Conservation (phyloP, 129 eudicot species). For the Flaveria robusta region DNA sequence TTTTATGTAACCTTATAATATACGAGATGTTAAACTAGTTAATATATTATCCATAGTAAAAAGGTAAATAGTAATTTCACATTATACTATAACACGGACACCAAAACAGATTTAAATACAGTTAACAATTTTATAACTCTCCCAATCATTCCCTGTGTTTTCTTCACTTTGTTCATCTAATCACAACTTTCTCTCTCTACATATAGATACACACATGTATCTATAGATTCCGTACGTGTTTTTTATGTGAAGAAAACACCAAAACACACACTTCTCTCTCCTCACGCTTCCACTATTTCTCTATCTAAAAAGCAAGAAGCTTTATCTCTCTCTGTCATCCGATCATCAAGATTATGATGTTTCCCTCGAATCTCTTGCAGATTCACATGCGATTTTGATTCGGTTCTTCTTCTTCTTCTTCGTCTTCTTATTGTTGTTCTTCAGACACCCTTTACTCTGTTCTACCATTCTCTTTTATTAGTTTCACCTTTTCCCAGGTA, state of each 20-base stretch:
- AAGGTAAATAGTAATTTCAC: constrained; percentile 9
- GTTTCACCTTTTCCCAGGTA: constrained; percentile 47
- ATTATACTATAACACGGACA: constrained; percentile 33
- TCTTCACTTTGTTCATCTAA: constrained; percentile 36
- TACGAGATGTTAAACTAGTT: too few species aligned
- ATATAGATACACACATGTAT: constrained; percentile 33
- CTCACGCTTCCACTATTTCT: constrained; percentile 37
- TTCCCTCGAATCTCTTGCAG: constrained; percentile 31
- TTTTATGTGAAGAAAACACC: too few species aligned
- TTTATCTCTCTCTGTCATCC: constrained; percentile 25
- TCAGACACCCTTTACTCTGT: constrained; percentile 30
- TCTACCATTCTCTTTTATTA: constrained; percentile 27
- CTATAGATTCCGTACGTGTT: constrained; percentile 32
- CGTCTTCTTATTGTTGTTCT: background rate
- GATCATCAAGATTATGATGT: constrained; percentile 43
- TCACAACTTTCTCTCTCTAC: constrained; percentile 45
- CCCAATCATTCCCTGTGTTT: constrained; percentile 40
- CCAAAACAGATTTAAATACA: constrained; percentile 47
- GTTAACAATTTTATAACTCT: constrained; percentile 42
- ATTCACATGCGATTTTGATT: constrained; percentile 35
- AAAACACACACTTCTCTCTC: constrained; percentile 37
- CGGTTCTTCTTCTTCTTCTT: background rate
- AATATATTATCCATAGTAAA: too few species aligned
- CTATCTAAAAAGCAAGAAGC: constrained; percentile 28
- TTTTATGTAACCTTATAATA: too few species aligned